Evolutionary conservation across 768 basidiomycete genomes (phyloP).

Genomic region (Omphalotus guepiniiformis): DNA sequence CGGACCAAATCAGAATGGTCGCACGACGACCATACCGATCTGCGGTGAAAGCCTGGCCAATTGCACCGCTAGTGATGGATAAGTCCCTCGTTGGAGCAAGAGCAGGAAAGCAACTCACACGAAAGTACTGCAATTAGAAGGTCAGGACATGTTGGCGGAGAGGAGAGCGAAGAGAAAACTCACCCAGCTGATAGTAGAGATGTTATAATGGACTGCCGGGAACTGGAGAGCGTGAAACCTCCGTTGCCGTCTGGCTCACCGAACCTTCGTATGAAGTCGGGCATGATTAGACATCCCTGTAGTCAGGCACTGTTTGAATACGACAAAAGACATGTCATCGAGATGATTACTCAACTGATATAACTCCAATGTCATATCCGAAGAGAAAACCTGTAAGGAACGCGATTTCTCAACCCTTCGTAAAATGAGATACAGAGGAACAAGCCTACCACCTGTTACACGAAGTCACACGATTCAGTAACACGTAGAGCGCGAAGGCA

Average conservation of each 20-base stretch:
- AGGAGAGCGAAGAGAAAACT: conserved; percentile 14
- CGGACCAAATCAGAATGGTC: conserved; percentile 74
- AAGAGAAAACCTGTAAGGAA: conserved; percentile 52
- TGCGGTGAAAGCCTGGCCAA: conserved; percentile 70
- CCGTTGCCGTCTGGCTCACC: conserved; percentile 50
- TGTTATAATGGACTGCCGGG: conserved; percentile 72
- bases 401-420: neutral
- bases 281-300: conserved; percentile 77
- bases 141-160: neutral
- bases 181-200: conserved; percentile 75
- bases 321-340: neutral
- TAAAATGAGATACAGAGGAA: neutral
- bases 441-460: neutral
- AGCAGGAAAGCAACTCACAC: conserved; percentile 31
- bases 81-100: conserved; percentile 16
- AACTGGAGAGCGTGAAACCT: conserved; percentile 47
- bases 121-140: conserved; percentile 37
- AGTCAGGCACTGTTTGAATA: conserved; percentile 2
- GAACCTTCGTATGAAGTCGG: conserved; percentile 68
- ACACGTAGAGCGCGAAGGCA: neutral
- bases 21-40: conserved; percentile 69
- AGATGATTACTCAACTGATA: conserved; percentile 44
- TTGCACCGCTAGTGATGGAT: conserved; percentile 57
- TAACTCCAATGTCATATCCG: conserved; percentile 76
- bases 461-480: neutral